Conservation (phyloP, 2,329 filamentous ascomycete genomes). For the Shiraia sp. region DNA sequence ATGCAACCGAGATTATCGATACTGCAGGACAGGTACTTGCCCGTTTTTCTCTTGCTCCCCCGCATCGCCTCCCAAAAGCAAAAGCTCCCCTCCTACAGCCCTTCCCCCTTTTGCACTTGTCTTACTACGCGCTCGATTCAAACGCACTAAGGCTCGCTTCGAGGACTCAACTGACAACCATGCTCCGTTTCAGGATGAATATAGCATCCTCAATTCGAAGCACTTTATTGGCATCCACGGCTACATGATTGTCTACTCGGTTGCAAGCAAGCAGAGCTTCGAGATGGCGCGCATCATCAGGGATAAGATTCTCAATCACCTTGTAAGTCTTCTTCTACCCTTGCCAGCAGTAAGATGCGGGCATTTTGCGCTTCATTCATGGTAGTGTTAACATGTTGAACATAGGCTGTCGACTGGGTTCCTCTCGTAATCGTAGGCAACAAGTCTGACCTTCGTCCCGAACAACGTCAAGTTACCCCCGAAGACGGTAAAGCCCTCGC, state of each 20-base stretch:
- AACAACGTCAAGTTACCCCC: constrained; percentile 85
- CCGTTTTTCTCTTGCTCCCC: constrained; percentile 22
- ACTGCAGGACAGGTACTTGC: constrained; percentile 83
- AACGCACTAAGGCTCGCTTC: constrained; percentile 7
- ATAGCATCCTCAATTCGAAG: constrained; percentile 97
- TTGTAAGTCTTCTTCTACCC: constrained; percentile 61
- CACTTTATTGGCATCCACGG: constrained; percentile 99
- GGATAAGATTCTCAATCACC: constrained; percentile 95
- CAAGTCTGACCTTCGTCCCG: constrained; percentile 90
- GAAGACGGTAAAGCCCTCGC: constrained; percentile 85
- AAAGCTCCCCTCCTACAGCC: constrained; percentile 19
- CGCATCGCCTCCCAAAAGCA: constrained; percentile 15
- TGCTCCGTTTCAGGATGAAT: constrained; percentile 73
- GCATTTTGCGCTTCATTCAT: not conserved
- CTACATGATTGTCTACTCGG: constrained; percentile 98
- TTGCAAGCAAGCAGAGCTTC: constrained; percentile 89
- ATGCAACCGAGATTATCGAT: constrained; percentile 94
- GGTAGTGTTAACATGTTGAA: constrained; percentile 10
- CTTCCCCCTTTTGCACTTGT: constrained; percentile 2
- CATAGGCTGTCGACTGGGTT: constrained; percentile 84
- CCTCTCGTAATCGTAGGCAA: constrained; percentile 95
- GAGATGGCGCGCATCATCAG: constrained; percentile 97
- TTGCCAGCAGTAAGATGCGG: constrained; percentile 5
- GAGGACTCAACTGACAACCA: constrained; percentile 26
- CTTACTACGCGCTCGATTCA: not conserved